Evolutionary conservation across 2,329 filamentous ascomycete species (phyloP).

Genomic region (Botrytis cinerea): DNA sequence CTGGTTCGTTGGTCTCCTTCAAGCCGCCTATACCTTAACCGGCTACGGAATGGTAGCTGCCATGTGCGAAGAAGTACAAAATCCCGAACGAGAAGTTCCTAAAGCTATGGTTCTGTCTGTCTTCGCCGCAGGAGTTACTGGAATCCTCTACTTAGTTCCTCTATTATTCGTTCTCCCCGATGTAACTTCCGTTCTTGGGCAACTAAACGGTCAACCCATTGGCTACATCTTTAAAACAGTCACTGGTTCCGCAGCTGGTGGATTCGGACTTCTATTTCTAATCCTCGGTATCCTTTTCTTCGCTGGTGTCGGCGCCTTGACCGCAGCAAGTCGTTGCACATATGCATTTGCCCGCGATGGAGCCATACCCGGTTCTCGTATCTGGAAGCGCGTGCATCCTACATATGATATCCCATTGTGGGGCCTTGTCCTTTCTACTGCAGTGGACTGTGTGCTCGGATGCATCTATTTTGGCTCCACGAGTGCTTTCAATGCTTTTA

Average conservation of each 20-base stretch:
- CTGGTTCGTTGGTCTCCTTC: slow-evolving; percentile 70
- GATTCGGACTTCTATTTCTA: slow-evolving; percentile 74
- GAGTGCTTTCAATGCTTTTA: slow-evolving; percentile 78
- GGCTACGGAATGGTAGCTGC: slow-evolving; percentile 53
- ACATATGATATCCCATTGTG: slow-evolving; percentile 69
- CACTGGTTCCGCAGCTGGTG: slow-evolving; percentile 60
- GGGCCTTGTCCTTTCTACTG: slow-evolving; percentile 67
- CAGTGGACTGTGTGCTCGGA: slow-evolving; percentile 69
- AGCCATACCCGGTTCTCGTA: slow-evolving; percentile 67
- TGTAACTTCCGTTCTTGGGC: slow-evolving; percentile 61
- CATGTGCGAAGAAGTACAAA: slow-evolving; percentile 74
- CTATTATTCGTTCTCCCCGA: slow-evolving; percentile 76
- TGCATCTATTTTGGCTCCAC: slow-evolving; percentile 78
- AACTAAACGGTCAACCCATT: slow-evolving; percentile 74
- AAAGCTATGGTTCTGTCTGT: slow-evolving; percentile 72
- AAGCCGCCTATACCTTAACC: slow-evolving; percentile 54
- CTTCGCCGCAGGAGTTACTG: slow-evolving; percentile 65
- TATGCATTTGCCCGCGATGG: slow-evolving; percentile 77
- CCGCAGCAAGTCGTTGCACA: slow-evolving; percentile 71
- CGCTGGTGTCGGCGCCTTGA: slow-evolving; percentile 73
- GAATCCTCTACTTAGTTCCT: slow-evolving; percentile 68
- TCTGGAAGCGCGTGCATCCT: slow-evolving; percentile 67
- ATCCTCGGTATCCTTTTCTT: slow-evolving; percentile 77
- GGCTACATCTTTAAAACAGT: slow-evolving; percentile 74
- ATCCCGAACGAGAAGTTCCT: slow-evolving; percentile 67